Evolutionary conservation across 2,329 filamentous ascomycete species (phyloP).

Genomic region (Ceratocystis cubensis): DNA sequence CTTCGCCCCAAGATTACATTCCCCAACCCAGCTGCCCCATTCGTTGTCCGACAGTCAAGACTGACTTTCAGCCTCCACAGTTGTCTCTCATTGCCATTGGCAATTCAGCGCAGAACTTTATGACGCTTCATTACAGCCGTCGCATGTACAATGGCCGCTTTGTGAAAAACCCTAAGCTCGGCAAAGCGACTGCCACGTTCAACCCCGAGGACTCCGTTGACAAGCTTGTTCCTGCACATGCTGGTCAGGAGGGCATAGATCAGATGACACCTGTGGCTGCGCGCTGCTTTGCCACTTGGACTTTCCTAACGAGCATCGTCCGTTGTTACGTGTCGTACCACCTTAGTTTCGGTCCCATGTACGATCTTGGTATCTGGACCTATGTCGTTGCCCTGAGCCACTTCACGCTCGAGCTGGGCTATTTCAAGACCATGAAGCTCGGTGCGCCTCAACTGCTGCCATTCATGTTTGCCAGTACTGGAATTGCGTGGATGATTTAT

Average conservation of each 20-base stretch:
- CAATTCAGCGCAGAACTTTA: conserved; percentile 77
- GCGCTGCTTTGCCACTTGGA: conserved; percentile 80
- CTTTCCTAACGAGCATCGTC: conserved; percentile 62
- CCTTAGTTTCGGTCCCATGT: conserved; percentile 57
- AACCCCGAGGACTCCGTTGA: conserved; percentile 42
- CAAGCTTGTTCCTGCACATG: conserved; percentile 39
- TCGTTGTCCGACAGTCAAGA: not conserved
- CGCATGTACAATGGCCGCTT: conserved; percentile 67
- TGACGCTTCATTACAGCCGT: conserved; percentile 67
- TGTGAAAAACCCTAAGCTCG: conserved; percentile 38
- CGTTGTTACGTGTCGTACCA: conserved; percentile 77
- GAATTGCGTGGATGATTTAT: conserved; percentile 47
- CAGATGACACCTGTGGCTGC: conserved; percentile 63
- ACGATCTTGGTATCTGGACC: conserved; percentile 70
- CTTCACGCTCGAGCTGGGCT: conserved; percentile 67
- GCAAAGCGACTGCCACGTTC: conserved; percentile 31
- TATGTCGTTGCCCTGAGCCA: conserved; percentile 67
- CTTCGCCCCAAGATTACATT: not conserved
- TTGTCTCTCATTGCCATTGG: conserved; percentile 68
- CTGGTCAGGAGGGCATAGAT: conserved; percentile 36
- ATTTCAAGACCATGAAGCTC: conserved; percentile 64
- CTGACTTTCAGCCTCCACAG: conserved; percentile 35
- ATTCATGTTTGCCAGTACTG: conserved; percentile 38
- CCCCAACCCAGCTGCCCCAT: not conserved
- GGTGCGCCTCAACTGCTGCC: conserved; percentile 45